A percentile compares a stretch with the other conserved stretches of the same genome.
These are phyloP conservation scores for Aspergillus ostianus DNA, from an alignment of 495 filamentous ascomycete genomes.

Conservation along the genomic window DNA sequence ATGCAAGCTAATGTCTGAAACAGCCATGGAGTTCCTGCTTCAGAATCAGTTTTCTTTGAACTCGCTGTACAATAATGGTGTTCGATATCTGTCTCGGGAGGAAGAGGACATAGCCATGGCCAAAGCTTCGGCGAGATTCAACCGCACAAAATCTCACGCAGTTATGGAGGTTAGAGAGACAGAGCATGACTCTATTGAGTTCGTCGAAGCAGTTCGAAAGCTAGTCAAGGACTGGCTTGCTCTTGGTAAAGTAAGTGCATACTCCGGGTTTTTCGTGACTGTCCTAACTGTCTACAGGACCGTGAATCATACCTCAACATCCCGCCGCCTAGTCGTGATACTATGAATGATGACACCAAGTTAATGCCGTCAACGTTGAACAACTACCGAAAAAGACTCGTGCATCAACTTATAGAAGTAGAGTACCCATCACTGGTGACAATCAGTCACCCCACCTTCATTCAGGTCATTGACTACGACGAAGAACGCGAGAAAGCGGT, in stretches of 20 bases:
- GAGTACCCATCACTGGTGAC: constrained; percentile 60
- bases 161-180: constrained; percentile 53
- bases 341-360: not conserved
- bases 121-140: constrained; percentile 24
- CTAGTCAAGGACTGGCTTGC: constrained; percentile 51
- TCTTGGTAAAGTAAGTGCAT: constrained; percentile 22
- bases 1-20: not conserved
- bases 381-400: constrained; percentile 59
- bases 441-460: constrained; percentile 42
- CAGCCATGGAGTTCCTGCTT: constrained; percentile 62
- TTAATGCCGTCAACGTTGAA: constrained; percentile 30
- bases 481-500: constrained; percentile 44
- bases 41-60: constrained; percentile 63
- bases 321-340: constrained; percentile 24
- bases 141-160: constrained; percentile 25
- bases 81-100: constrained; percentile 66
- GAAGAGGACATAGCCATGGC: constrained; percentile 53
- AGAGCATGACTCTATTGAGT: constrained; percentile 55
- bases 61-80: constrained; percentile 53
- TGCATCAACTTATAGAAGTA: constrained; percentile 64
- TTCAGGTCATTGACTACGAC: constrained; percentile 53
- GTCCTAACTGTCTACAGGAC: constrained; percentile 14
- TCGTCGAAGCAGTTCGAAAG: constrained; percentile 43
- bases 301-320: constrained; percentile 31
- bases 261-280: not conserved